A percentile compares a stretch with the other conserved stretches of the same genome.
phyloP scores from a whole-genome alignment of 2,329 filamentous ascomycete genomes.

The Paecilomyces fulvus region DNA sequence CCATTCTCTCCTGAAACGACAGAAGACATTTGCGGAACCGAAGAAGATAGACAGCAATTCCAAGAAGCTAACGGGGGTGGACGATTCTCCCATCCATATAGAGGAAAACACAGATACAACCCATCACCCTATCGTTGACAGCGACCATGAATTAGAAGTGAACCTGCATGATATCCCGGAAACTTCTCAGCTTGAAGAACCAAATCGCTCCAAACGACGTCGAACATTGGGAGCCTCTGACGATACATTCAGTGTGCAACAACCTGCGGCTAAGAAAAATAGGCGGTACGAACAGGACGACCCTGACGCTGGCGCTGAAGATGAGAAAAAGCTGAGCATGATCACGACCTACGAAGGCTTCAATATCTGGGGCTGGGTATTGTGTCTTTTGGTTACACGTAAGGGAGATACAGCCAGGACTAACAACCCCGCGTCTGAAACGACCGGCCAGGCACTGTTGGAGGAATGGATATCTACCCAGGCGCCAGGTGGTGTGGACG shows the following conservation, averaged over 20 bases:
- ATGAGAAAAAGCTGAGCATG: slow-evolving; percentile 87
- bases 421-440: slow-evolving; percentile 23
- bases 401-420: slow-evolving; percentile 44
- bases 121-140: slow-evolving; percentile 48
- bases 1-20: slow-evolving; percentile 78
- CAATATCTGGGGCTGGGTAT: slow-evolving; percentile 84
- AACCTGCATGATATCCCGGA: slow-evolving; percentile 52
- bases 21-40: slow-evolving; percentile 63
- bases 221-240: neutral
- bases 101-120: slow-evolving; percentile 30
- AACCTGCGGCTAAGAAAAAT: slow-evolving; percentile 18
- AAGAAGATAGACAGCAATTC: slow-evolving; percentile 54
- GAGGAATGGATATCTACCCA: slow-evolving; percentile 86
- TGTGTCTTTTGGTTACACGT: slow-evolving; percentile 82
- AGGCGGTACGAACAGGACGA: slow-evolving; percentile 20
- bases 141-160: slow-evolving; percentile 46
- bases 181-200: slow-evolving; percentile 16
- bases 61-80: slow-evolving; percentile 50
- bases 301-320: slow-evolving; percentile 21
- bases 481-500: slow-evolving; percentile 28
- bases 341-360: slow-evolving; percentile 91
- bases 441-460: slow-evolving; percentile 61
- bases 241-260: slow-evolving; percentile 5
- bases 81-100: slow-evolving; percentile 47
- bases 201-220: slow-evolving; percentile 4